A percentile compares a stretch with the other conserved stretches of the same genome.
phyloP scores from a whole-genome alignment of 768 basidiomycete genomes.

The Boletus fagicola region DNA sequence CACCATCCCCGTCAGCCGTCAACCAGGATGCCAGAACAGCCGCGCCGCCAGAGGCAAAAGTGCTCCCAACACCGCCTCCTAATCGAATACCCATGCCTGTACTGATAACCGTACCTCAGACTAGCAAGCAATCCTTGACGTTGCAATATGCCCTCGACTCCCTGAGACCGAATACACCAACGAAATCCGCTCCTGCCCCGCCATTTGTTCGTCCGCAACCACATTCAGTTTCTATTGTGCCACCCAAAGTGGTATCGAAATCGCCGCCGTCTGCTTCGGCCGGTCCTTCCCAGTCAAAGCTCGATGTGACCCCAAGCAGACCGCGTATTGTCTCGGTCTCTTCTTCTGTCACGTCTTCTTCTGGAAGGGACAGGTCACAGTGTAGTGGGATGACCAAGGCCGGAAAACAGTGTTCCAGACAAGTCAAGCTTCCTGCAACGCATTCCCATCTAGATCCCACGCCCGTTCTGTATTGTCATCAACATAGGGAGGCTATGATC shows the following conservation, averaged over 20 bases:
- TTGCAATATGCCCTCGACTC: slow-evolving; percentile 24
- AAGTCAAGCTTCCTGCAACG: slow-evolving; percentile 45
- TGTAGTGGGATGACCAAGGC: slow-evolving; percentile 67
- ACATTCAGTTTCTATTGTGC: slow-evolving; percentile 31
- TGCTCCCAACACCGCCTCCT: slow-evolving; percentile 1
- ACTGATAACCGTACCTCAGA: slow-evolving; percentile 37
- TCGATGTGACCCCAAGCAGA: slow-evolving; percentile 15
- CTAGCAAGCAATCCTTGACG: slow-evolving; percentile 17
- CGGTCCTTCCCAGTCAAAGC: slow-evolving; percentile 11
- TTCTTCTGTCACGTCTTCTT: slow-evolving; percentile 19
- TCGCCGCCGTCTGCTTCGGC: slow-evolving; percentile 5
- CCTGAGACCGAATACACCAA: slow-evolving; percentile 9
- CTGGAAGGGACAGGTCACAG: slow-evolving; percentile 34
- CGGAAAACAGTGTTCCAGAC: slow-evolving; percentile 59
- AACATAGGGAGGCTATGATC: slow-evolving; percentile 59
- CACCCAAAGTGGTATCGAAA: slow-evolving; percentile 3
- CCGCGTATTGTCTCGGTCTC: slow-evolving; percentile 22
- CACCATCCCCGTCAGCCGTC: slow-evolving; percentile 1
- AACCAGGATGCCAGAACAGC: slow-evolving; percentile 3
- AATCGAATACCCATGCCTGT: slow-evolving; percentile 19
- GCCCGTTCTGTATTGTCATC: slow-evolving; percentile 53
- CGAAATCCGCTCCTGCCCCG: slow-evolving; percentile 18
- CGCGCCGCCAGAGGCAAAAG: background rate
- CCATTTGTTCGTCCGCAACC: slow-evolving; percentile 30
- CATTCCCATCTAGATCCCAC: slow-evolving; percentile 27